Percentiles rank a stretch among this genome's conserved stretches.
Evolutionary conservation across 2,329 filamentous ascomycete genomes (phyloP).

Genomic region (Madurella mycetomatis): DNA sequence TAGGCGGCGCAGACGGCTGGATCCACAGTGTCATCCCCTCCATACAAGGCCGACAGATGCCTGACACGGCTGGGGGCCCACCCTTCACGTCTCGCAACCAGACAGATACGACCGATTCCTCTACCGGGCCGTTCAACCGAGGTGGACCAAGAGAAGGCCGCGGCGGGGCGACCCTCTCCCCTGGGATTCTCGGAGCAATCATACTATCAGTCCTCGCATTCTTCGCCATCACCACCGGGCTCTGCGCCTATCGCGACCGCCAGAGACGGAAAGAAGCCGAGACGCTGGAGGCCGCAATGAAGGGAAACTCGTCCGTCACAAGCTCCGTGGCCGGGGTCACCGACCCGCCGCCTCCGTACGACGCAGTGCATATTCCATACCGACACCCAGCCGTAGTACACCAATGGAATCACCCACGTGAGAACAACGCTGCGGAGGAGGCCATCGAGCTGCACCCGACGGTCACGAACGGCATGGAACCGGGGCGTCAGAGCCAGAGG

Average conservation of each 20-base stretch:
- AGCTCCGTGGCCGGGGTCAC: background rate
- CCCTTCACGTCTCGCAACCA: no score
- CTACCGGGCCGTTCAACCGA: background rate
- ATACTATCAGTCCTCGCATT: constrained; percentile 7
- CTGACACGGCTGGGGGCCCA: no score
- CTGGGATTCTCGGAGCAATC: constrained; percentile 5
- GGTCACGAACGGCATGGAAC: constrained; percentile 14
- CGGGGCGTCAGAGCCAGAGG: background rate
- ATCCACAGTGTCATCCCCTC: background rate
- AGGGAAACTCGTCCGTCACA: constrained; percentile 1
- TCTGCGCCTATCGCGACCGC: background rate
- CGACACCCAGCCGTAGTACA: background rate
- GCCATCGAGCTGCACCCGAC: constrained; percentile 10
- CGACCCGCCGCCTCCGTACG: constrained; percentile 17
- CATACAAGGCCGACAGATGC: background rate
- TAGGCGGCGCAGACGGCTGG: background rate
- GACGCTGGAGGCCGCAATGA: constrained; percentile 1
- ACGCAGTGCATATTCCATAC: background rate
- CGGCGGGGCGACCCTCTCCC: background rate
- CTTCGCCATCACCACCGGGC: background rate
- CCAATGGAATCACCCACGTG: background rate
- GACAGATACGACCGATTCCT: background rate
- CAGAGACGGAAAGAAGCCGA: background rate
- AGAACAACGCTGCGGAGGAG: constrained; percentile 1
- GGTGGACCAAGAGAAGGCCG: background rate